These are phyloP conservation scores for Nevesoporus exiguus DNA, from an alignment of 768 basidiomycete genomes.

Conservation along the genomic window DNA sequence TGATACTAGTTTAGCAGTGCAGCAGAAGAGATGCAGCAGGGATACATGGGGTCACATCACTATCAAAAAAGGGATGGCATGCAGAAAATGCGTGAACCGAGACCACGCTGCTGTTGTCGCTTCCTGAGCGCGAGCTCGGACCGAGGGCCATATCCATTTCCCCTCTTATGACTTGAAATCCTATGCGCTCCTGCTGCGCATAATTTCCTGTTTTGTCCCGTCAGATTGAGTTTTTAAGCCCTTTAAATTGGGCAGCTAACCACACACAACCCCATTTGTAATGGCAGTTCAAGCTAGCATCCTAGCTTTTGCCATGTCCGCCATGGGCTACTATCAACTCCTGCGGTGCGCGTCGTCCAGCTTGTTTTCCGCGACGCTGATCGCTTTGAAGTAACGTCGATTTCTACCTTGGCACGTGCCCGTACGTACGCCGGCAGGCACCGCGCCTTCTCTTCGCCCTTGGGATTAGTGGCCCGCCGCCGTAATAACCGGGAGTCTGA, in stretches of 20 bases:
- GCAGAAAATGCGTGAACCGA: too few relatives aligned
- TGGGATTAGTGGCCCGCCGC: background rate
- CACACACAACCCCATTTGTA: background rate
- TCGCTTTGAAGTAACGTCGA: background rate
- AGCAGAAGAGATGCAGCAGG: too few relatives aligned
- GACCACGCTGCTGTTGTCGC: too few relatives aligned
- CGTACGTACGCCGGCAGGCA: constrained; percentile 13
- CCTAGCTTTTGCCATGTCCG: background rate
- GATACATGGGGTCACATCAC: too few relatives aligned
- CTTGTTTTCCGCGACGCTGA: background rate
- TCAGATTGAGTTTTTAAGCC: too few relatives aligned
- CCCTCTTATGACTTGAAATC: too few relatives aligned
- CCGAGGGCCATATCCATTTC: too few relatives aligned
- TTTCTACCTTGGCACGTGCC: background rate
- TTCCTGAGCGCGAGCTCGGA: too few relatives aligned
- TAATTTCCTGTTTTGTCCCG: too few relatives aligned
- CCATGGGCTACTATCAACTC: background rate
- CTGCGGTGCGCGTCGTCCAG: background rate
- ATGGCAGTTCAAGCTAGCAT: background rate
- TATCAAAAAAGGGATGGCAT: too few relatives aligned
- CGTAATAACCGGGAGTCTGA: background rate
- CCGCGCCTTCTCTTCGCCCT: background rate
- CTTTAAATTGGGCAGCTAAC: constrained; percentile 1
- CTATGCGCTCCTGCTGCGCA: too few relatives aligned
- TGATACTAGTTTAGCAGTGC: too few relatives aligned